Conservation (phyloP, 768 basidiomycete species). For the Suillus variegatus region DNA sequence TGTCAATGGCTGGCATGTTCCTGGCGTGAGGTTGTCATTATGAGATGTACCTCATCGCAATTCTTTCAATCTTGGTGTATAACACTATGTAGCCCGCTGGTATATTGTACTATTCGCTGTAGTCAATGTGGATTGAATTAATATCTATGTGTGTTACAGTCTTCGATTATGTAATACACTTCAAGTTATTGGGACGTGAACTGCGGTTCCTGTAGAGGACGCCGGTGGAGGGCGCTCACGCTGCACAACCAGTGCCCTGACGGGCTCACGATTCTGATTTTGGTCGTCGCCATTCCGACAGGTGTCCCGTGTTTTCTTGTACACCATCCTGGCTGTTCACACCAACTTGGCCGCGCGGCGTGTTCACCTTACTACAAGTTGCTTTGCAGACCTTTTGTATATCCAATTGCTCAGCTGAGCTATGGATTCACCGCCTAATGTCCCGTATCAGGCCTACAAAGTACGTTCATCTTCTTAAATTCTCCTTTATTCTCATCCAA, state of each 20-base stretch:
- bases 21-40: slow-evolving; percentile 10
- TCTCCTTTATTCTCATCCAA: slow-evolving; percentile 4
- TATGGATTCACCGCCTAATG: slow-evolving; percentile 23
- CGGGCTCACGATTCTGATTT: slow-evolving; percentile 7
- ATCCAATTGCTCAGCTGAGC: slow-evolving; percentile 2
- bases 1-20: slow-evolving; percentile 21
- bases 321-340: neutral
- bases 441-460: slow-evolving; percentile 54
- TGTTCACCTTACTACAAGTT: neutral
- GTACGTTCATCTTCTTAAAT: slow-evolving; percentile 21
- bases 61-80: neutral
- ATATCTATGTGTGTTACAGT: neutral
- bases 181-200: no score
- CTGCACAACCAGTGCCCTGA: slow-evolving; percentile 4
- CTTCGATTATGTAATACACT: neutral
- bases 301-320: neutral
- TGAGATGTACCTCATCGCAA: neutral
- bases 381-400: neutral
- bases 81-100: neutral
- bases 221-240: slow-evolving; percentile 2
- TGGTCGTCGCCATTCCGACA: neutral
- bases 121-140: neutral
- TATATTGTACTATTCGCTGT: neutral
- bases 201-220: neutral
- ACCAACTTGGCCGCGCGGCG: neutral